phyloP scores from a whole-genome alignment of 1,284 basidiomycete species.

The Trametes sp. region DNA sequence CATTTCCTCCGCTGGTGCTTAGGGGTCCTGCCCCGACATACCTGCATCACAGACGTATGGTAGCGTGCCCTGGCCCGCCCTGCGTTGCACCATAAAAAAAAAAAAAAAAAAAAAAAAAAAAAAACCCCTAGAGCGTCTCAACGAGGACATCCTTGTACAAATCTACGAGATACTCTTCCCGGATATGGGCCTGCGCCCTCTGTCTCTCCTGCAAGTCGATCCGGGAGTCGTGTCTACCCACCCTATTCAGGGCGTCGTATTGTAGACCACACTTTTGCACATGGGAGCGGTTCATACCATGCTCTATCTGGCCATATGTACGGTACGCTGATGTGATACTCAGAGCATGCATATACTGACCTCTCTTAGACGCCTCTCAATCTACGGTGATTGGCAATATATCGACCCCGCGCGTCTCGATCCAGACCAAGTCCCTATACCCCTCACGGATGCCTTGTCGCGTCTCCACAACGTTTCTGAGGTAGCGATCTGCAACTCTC shows the following conservation, averaged over 20 bases:
- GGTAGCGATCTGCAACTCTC: not conserved
- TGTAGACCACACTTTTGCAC: not conserved
- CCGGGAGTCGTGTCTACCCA: not conserved
- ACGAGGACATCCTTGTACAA: not conserved
- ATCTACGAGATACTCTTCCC: not conserved
- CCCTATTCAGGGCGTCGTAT: not conserved
- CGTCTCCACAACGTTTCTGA: not conserved
- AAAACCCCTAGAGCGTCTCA: not conserved
- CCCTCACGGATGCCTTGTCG: not conserved
- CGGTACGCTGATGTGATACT: not conserved
- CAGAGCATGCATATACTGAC: not conserved
- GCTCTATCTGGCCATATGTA: not conserved
- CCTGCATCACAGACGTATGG: not conserved
- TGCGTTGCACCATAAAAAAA: not conserved
- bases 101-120: not conserved
- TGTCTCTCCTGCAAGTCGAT: slow-evolving; percentile 1
- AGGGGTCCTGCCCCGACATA: not conserved
- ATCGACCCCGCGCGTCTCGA: not conserved
- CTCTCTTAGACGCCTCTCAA: not conserved
- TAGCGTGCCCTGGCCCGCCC: not conserved
- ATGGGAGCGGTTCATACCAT: not conserved
- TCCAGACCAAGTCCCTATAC: not conserved
- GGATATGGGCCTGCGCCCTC: not conserved
- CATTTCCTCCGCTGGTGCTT: not conserved
- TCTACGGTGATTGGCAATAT: not conserved